Evolutionary conservation across 371 early-diverging fungal species (phyloP), one percentile per base, ranked within the genome.

Genomic region (Circinella minor): DNA sequence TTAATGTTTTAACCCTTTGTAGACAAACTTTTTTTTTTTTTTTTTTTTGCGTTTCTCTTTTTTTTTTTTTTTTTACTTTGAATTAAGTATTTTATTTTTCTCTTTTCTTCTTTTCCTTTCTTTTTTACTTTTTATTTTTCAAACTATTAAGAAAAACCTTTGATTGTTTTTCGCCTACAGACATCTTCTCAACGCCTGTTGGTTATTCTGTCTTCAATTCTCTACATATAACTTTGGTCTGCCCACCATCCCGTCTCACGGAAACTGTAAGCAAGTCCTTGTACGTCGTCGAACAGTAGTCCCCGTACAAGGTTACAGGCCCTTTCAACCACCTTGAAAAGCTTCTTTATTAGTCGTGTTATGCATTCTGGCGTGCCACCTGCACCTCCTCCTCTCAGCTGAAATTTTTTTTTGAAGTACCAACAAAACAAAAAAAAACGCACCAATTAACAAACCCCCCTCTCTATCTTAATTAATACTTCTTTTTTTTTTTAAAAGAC

Each of bases 221-320:
- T 67, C 38, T 48, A 46, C 27, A 66, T 66, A 61, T 27, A 55
- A 36, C 59, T 36, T 71, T 63, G 61, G 57, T 62, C 65, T 72
- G 73, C 73, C 73, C 73, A 72, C 59, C 73, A 72, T 72, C 69
- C 73, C 65, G 66, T 63, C 66, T 54, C 51, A 68, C 55, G 61
- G 46, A 55, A 51, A 27, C 49, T 65, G 17, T 18, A 63, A 59
- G 48, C 67, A 54, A 66, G 54, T 36, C 61, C 49, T 59, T 70
- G 70, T 72, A 60, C 65, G 63, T 55, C 60, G 73, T 57, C 65
- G 73, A 55, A 65, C 36, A 65, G 48, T 69, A 49, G 55, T 65
- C 37, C 69, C 65, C 65, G 73, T 65, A 68, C 73, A 72, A 68
- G 64, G 65, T 69, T 61, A 60, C 65, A 72, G 65, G 61, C 73